Conservation (phyloP, 2,329 filamentous ascomycete genomes). For the Monascus ruber region DNA sequence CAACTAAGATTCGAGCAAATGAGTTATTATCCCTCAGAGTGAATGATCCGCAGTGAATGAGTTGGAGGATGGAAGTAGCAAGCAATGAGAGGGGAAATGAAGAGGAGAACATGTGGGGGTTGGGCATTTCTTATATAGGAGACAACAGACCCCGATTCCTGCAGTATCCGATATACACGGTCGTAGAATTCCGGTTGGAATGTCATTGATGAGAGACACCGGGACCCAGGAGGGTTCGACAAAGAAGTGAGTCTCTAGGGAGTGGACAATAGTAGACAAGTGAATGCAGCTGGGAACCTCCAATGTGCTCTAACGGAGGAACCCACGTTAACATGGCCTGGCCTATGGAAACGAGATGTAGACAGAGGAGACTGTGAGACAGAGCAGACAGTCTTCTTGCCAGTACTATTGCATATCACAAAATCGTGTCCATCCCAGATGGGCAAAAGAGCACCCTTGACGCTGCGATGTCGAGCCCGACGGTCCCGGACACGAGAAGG, state of each 20-base stretch:
- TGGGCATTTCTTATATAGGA: not conserved
- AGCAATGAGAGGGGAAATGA: too few relatives aligned
- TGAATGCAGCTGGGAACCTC: slow-evolving; percentile 6
- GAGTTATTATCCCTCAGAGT: too few relatives aligned
- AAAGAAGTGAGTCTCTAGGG: slow-evolving; percentile 1
- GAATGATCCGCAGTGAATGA: too few relatives aligned
- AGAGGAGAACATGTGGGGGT: not conserved
- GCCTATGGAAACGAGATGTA: too few relatives aligned
- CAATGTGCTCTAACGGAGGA: slow-evolving; percentile 1
- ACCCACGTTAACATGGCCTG: slow-evolving; percentile 8
- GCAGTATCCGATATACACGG: slow-evolving; percentile 5
- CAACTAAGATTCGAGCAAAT: too few relatives aligned
- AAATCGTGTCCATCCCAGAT: not conserved
- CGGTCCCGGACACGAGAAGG: too few relatives aligned
- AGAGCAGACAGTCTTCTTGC: not conserved
- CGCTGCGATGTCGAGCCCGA: too few relatives aligned
- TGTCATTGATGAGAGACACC: not conserved
- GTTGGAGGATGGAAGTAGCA: too few relatives aligned
- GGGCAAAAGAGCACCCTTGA: too few relatives aligned
- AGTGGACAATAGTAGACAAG: slow-evolving; percentile 7
- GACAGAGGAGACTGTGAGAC: too few relatives aligned
- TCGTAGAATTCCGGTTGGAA: not conserved
- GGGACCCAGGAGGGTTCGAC: slow-evolving; percentile 1
- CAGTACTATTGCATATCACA: not conserved
- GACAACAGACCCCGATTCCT: slow-evolving; percentile 7